Base-by-base conservation (phyloP, 768 basidiomycete genomes). In the Fomitopsis serialis region DNA sequence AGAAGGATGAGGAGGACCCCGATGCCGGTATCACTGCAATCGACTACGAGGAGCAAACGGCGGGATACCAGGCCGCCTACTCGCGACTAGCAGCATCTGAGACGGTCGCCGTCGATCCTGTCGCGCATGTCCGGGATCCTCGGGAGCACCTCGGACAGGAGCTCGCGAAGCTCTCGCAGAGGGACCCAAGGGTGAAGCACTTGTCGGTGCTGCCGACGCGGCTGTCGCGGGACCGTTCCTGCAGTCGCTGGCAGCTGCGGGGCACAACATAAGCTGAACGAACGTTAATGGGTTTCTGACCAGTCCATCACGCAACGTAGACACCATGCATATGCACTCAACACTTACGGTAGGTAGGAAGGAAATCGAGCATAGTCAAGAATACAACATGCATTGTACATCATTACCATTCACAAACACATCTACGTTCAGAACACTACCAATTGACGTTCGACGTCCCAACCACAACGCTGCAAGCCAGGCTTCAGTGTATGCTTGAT, bases 21-120 rank as follows among this genome's bases (percentile, higher is more conserved):
- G 72, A 81, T 43, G 73, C 74, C 0, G 81, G 80, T 0, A 64
- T 91, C 34, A 89, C 89, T 1, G 82, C 80, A 49, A 82, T 97
- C 44, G 96, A 98, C 65, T 85, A 84, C 56, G 96, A 98, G 64
- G 95, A 98, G 64, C 88, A 90, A 65, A 78, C 80, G 1, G 87
- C 87, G 6, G 91, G 93, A 1, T 98, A 98, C 70, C 97, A 98
- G 64, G 91, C 92, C 0, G 89, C 92, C 3, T 98, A 95, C 72
- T 93, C 93, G 48, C 81, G 88, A 34, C 78, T 98, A 17, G 95
- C 93, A 0, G 90, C 96, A 17, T 66, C 66, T 13, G 66, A 78
- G 61, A 60, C 59, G 9, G 57, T 54, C 13, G 51, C 58, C 22
- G 61, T 64, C 17, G 76, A 78, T 58, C 77, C 76, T 0, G 69